Percentiles rank a stretch among this genome's conserved stretches.
phyloP scores from a whole-genome alignment of 768 basidiomycete species.

The Lentinula sp. region DNA sequence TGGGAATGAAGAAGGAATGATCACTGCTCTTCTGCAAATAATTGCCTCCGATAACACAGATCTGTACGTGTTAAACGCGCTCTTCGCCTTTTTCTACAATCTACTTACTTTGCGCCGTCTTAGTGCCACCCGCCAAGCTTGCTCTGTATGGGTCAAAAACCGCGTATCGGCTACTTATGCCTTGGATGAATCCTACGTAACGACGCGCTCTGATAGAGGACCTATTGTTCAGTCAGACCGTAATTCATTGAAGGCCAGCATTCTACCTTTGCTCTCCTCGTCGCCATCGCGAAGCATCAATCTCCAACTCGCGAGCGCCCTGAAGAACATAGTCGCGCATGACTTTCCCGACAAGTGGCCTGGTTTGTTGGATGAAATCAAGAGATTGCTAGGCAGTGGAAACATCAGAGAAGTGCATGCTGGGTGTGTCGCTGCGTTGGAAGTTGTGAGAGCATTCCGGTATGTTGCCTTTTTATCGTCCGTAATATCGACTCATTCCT shows the following conservation, averaged over 20 bases:
- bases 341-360: conserved; percentile 83
- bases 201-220: conserved; percentile 50
- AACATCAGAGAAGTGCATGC: conserved; percentile 73
- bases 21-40: conserved; percentile 81
- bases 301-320: conserved; percentile 65
- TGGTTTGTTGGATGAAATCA: conserved; percentile 58
- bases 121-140: conserved; percentile 80
- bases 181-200: conserved; percentile 14
- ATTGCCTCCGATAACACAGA: conserved; percentile 74
- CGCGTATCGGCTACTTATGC: conserved; percentile 67
- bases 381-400: conserved; percentile 52
- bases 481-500: neutral
- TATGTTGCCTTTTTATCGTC: conserved; percentile 22
- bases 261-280: conserved; percentile 65
- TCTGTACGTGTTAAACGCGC: conserved; percentile 53
- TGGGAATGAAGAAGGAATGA: conserved; percentile 73
- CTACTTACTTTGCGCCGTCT: neutral
- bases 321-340: conserved; percentile 67
- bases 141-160: conserved; percentile 88
- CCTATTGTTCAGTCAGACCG: conserved; percentile 66
- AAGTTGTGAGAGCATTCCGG: conserved; percentile 75
- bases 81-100: conserved; percentile 5
- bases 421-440: conserved; percentile 72
- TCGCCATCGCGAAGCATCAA: conserved; percentile 65
- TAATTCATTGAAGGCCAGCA: conserved; percentile 58